Evolutionary conservation across 1,284 basidiomycete species (phyloP).

Genomic region (Hortiboletus rubellus): DNA sequence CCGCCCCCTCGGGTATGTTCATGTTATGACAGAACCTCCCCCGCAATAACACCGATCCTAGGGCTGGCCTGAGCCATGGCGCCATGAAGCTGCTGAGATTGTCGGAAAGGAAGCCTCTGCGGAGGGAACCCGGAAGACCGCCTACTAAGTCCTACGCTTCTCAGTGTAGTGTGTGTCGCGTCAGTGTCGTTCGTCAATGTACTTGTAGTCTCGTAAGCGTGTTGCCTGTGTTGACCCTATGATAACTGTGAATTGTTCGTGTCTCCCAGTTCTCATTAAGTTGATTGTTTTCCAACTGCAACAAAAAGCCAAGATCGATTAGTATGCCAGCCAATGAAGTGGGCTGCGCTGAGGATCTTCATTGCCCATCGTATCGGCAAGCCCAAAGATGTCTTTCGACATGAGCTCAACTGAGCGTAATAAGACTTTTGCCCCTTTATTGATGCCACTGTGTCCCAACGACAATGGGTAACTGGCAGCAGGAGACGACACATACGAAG

Average conservation of each 20-base stretch:
- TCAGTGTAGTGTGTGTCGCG: neutral
- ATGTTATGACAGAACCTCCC: neutral
- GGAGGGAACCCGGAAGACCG: neutral
- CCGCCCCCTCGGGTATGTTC: neutral
- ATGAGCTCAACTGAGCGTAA: no score
- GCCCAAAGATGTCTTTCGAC: no score
- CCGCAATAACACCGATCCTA: neutral
- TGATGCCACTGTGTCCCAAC: no score
- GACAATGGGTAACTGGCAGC: no score
- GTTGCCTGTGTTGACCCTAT: neutral
- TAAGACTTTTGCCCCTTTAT: no score
- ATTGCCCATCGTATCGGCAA: no score
- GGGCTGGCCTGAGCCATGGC: neutral
- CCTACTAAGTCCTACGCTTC: neutral
- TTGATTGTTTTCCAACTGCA: no score
- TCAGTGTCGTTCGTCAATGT: neutral
- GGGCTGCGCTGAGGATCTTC: no score
- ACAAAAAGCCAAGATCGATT: no score
- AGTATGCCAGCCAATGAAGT: no score
- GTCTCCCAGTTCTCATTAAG: neutral
- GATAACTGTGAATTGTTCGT: neutral
- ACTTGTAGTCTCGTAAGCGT: neutral
- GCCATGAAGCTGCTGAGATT: neutral
- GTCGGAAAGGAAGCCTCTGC: neutral
- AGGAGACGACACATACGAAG: no score